A percentile compares a stretch with the other conserved stretches of the same genome.
phyloP scores from a whole-genome alignment of 2,329 filamentous ascomycete species.

The Sporothrix globosa region DNA sequence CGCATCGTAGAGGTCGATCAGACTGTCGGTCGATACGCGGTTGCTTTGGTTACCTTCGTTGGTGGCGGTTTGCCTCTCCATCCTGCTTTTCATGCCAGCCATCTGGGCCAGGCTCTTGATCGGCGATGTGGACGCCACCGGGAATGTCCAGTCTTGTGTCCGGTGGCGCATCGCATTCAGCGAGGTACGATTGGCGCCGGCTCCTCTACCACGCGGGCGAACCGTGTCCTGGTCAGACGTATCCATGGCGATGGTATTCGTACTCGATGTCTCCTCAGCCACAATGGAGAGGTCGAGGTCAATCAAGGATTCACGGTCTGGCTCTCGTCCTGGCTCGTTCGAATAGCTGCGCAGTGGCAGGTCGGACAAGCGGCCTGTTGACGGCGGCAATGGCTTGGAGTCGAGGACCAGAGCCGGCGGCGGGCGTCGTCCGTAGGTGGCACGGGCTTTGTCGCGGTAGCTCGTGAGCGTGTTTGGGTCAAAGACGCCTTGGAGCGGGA shows the following conservation, averaged over 20 bases:
- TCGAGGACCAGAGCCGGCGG: background rate
- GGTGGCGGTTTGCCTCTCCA: background rate
- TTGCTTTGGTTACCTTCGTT: background rate
- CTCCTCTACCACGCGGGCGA: background rate
- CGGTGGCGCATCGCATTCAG: constrained; percentile 6
- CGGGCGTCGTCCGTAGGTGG: constrained; percentile 38
- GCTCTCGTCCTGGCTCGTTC: constrained; percentile 10
- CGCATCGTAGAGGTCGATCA: constrained; percentile 11
- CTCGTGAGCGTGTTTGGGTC: constrained; percentile 67
- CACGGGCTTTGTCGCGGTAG: constrained; percentile 53
- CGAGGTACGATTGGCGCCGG: background rate
- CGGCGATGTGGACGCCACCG: background rate
- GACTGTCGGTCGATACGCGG: background rate
- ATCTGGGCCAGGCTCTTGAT: background rate
- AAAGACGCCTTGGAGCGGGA: constrained; percentile 54
- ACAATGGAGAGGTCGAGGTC: constrained; percentile 1
- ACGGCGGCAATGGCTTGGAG: background rate
- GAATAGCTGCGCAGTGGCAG: constrained; percentile 60
- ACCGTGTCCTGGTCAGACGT: background rate
- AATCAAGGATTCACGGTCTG: background rate
- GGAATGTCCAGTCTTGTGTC: constrained; percentile 13
- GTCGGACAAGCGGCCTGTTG: constrained; percentile 50
- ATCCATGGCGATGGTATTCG: background rate
- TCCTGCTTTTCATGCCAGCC: no score
- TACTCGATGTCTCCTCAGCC: background rate